phyloP scores from a whole-genome alignment of 164 flowering plant species.

The Santalum album region DNA sequence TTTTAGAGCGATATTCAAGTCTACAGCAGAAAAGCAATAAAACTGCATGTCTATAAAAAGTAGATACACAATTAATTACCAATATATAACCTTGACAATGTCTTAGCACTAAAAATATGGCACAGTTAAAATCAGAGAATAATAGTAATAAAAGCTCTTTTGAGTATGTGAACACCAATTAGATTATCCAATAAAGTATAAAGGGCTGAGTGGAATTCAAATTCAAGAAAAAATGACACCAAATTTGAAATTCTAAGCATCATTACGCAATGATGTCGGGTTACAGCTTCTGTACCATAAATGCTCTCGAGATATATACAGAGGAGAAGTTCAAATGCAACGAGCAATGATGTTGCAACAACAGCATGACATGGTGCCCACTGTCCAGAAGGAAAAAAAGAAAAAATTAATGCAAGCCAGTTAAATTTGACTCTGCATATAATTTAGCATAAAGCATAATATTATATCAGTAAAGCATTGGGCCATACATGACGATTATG shows the following conservation, averaged over 20 bases:
- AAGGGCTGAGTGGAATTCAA: no score
- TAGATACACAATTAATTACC: not conserved
- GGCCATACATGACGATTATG: conserved; percentile 76
- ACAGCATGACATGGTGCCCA: conserved; percentile 98
- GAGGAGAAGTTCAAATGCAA: conserved; percentile 86
- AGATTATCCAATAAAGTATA: no score
- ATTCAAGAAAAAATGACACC: no score
- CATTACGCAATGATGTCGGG: conserved; percentile 2
- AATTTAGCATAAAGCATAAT: no score
- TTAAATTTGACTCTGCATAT: no score
- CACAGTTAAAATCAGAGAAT: no score
- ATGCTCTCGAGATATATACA: conserved; percentile 80
- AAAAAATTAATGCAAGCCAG: no score
- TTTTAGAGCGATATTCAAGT: not conserved
- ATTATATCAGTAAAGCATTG: no score
- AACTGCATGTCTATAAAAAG: not conserved
- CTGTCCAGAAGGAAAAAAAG: conserved; percentile 32
- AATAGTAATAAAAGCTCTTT: no score
- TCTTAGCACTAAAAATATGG: not conserved
- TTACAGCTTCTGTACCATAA: conserved; percentile 36
- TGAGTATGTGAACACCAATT: no score
- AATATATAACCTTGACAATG: not conserved
- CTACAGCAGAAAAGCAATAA: not conserved
- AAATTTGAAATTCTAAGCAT: no score
- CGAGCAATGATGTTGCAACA: conserved; percentile 72